Evolutionary conservation across 176 grass and related monocot genomes (phyloP).

Genomic region (Dendrocalamus sinicus): DNA sequence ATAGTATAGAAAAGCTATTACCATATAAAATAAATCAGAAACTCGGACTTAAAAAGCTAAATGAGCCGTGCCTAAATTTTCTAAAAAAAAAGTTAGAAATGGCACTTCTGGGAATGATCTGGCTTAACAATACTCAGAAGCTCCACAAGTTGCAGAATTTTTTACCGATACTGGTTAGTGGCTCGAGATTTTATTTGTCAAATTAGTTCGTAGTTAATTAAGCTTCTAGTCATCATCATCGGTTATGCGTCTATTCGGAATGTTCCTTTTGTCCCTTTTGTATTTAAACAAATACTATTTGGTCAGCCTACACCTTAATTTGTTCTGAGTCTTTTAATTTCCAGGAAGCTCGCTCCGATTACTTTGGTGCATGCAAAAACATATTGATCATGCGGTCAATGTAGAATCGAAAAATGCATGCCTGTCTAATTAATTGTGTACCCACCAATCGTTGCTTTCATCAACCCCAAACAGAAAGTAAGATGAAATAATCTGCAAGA

Average conservation of each 20-base stretch:
- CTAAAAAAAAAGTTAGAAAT: no score
- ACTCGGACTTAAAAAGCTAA: rapidly evolving
- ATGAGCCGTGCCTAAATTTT: no score
- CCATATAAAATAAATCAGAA: no score
- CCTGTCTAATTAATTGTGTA: no score
- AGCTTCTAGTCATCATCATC: not conserved
- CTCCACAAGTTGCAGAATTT: no score
- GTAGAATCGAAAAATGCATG: no score
- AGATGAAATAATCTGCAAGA: no score
- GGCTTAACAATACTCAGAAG: no score
- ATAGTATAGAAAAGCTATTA: no score
- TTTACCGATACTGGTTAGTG: not conserved
- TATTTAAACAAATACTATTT: not conserved
- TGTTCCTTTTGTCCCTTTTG: not conserved
- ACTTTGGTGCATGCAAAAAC: not conserved
- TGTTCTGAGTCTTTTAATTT: not conserved
- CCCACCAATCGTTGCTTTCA: no score
- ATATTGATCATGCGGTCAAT: not conserved
- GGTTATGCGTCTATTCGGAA: not conserved
- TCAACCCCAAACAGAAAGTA: no score
- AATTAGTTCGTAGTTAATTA: not conserved
- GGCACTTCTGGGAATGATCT: no score
- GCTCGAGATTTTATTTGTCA: not conserved
- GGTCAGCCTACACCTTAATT: not conserved
- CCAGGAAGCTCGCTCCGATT: not conserved